phyloP scores from a whole-genome alignment of 2,329 filamentous ascomycete species.

The Ophiostoma tasmaniense region DNA sequence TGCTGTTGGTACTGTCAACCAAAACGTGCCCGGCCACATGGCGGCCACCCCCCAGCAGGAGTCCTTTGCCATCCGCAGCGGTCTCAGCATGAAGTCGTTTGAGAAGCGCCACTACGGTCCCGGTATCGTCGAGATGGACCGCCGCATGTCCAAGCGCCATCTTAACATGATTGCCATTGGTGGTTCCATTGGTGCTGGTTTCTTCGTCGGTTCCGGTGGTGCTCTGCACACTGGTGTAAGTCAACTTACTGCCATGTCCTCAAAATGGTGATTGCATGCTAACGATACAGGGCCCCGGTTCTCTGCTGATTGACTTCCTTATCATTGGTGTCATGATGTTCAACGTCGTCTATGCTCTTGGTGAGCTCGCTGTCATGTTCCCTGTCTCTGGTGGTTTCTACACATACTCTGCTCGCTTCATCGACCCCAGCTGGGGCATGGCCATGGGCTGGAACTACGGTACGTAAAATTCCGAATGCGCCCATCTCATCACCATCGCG shows the following conservation, averaged over 20 bases:
- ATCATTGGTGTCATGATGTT: conserved; percentile 54
- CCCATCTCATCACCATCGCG: too few relatives aligned
- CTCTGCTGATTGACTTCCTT: conserved; percentile 40
- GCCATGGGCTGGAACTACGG: neutral
- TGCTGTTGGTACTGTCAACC: neutral
- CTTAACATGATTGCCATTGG: conserved; percentile 26
- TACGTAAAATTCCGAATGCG: neutral
- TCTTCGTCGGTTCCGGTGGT: conserved; percentile 51
- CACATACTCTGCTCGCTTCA: conserved; percentile 47
- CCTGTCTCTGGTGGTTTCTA: conserved; percentile 52
- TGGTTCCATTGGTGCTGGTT: conserved; percentile 52
- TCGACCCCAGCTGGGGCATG: conserved; percentile 37
- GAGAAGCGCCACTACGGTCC: conserved; percentile 31
- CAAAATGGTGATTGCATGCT: neutral
- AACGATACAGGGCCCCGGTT: conserved; percentile 32
- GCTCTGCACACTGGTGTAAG: conserved; percentile 40
- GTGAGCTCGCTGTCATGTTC: conserved; percentile 48
- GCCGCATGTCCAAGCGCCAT: conserved; percentile 24
- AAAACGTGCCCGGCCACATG: conserved; percentile 4
- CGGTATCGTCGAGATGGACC: conserved; percentile 32
- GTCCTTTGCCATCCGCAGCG: conserved; percentile 32
- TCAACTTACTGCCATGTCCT: too few relatives aligned
- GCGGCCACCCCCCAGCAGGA: conserved; percentile 21
- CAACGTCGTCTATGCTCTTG: conserved; percentile 53
- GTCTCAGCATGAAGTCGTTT: conserved; percentile 35